Percentiles rank a stretch among this genome's conserved stretches.
Evolutionary conservation across 805 yeast species (phyloP).

Genomic region (Cyberlindnera japonica): DNA sequence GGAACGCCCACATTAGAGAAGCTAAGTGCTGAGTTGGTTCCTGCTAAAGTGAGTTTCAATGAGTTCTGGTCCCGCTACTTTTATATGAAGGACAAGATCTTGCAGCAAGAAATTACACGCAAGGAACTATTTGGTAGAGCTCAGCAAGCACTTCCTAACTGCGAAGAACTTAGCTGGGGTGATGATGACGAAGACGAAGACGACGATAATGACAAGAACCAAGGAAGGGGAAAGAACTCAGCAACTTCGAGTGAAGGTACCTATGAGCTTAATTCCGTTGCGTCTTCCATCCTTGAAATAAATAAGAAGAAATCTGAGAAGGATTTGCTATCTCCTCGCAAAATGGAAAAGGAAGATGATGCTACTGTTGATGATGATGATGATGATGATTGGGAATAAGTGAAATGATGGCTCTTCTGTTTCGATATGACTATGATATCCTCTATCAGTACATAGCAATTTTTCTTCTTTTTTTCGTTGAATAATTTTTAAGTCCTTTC

Average conservation of each 20-base stretch:
- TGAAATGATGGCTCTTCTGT: not conserved
- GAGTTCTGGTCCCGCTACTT: constrained; percentile 77
- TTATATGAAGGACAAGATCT: constrained; percentile 37
- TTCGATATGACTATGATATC: no score
- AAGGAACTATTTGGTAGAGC: constrained; percentile 37
- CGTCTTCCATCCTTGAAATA: constrained; percentile 35
- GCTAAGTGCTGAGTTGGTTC: constrained; percentile 63
- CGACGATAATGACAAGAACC: constrained; percentile 10
- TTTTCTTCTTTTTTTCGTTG: not conserved
- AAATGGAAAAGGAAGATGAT: no score
- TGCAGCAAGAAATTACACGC: constrained; percentile 54
- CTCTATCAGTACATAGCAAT: not conserved
- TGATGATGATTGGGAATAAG: constrained; percentile 64
- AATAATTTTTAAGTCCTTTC: not conserved
- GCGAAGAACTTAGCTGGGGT: constrained; percentile 17
- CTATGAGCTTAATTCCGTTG: constrained; percentile 37
- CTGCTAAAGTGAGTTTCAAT: constrained; percentile 52
- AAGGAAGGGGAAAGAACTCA: constrained; percentile 4
- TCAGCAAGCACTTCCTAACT: constrained; percentile 7
- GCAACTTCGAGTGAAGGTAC: constrained; percentile 37
- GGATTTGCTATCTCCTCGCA: no score
- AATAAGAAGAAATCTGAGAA: constrained; percentile 13
- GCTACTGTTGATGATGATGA: constrained; percentile 23
- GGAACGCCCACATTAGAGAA: constrained; percentile 22
- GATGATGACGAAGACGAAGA: constrained; percentile 21